Evolutionary conservation across 768 basidiomycete genomes (phyloP), one percentile per base, ranked within the genome.

Genomic region (Galerina marginata): DNA sequence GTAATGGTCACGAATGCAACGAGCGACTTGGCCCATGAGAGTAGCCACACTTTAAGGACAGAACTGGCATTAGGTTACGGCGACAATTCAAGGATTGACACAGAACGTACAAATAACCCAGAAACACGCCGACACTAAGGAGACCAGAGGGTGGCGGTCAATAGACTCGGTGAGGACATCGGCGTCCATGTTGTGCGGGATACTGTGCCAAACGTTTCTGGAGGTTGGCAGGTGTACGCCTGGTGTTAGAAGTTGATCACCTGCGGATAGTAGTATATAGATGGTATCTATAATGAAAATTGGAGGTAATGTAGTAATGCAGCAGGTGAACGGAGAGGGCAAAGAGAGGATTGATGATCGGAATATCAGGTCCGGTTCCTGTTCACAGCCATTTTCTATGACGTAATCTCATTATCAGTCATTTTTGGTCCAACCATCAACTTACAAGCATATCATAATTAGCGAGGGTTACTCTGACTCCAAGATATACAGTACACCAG

Each of bases 1-100:
- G 90, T 89, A 57, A 98, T 90, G 2, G 96, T 96, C 11, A 82
- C 82, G 68, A 96, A 92, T 1, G 88, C 86, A 54, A 94, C 81
- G 50, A 95, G 75, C 14, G 85, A 77, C 72, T 87, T 90, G 16
- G 81, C 80, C 88, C 92, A 93, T 50, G 91, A 91, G 43, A 94
- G 76, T 23, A 92, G 73, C 91, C 92, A 95, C 63, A 93, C 93
- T 95, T 25, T 14, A 47, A 25, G 45, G 38, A 54, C 39, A 56
- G 40, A 11, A 39, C 26, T 23, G 11, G 53, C 15, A 58, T 38
- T 14, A 46, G 9, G 37, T 23, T 26, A n/a, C 56, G 14, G 44
- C 29, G 29, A 20, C 15, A 7, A 11, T 49, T 15, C 23, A 37
- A 23, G 60, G 14, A 40, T 48, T 43, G 26, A 44, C 3, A 10